Base-by-base conservation (phyloP, 805 yeast genomes). In the Zygosaccharomyces pseudorouxii region DNA sequence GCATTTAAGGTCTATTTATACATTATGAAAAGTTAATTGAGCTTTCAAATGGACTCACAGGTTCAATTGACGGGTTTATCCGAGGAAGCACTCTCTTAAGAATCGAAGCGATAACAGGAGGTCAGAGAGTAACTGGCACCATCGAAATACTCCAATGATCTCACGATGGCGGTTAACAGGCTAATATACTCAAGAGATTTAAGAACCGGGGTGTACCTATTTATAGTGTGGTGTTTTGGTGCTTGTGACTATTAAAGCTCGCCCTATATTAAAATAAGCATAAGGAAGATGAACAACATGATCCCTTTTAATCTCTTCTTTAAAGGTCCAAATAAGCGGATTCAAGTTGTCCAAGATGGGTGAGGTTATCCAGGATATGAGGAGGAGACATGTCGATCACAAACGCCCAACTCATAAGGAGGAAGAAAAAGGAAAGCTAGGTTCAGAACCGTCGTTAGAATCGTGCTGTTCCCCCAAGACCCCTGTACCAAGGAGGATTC, bases 401-500 rank as follows among this genome's bases (percentile, higher is more conserved):
- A 12, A 16, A 6, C 27, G 28, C 11, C 27, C 44, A 7, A 27
- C 44, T 19, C 18, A 29, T 11, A 14, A 33, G 19, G 37, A 33
- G 9, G 18, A 23, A 12, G 27, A 10, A 20, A 12, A 30, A 6
- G n/a, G 33, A 11, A 41, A 41, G 14, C 3, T 29, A 10, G 14
- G 18, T 16, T 29, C 36, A 19, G 36, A 28, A 41, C 44, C 46
- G 8, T 28, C 20, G 7, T 23, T 35, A 12, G 35, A 27, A 39
- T 41, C 38, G 2, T 58, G 85, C 85, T 3, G 87, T 84, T 5
- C 68, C 74, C 45, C 69, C 65, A 47, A 51, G 14, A 77, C 82
- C 2, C 87, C 92, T 1, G 55, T 77, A 45, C 59, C 67, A 23
- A 71, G 83, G 52, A 68, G 95, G 42, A 58, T 81, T 14, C 84